Conservation (phyloP, 805 yeast species). For the Candida ficus region DNA sequence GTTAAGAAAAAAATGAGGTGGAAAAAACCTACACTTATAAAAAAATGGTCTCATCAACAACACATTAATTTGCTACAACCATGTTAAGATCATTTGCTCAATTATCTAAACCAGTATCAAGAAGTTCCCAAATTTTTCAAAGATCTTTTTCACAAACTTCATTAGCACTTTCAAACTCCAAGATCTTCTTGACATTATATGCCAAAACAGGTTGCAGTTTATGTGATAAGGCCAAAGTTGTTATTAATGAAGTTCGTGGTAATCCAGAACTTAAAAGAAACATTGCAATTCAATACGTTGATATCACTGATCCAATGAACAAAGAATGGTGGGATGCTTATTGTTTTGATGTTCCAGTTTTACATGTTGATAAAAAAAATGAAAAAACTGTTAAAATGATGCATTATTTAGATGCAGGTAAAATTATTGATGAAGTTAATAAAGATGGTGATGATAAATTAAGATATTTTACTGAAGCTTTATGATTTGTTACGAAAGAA, state of each 20-base stretch:
- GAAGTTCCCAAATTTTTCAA: background rate
- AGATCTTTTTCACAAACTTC: background rate
- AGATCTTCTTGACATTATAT: conserved; percentile 46
- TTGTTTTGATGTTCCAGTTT: conserved; percentile 75
- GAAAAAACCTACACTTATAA: too few species aligned
- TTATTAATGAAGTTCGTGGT: conserved; percentile 39
- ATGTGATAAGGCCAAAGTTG: conserved; percentile 59
- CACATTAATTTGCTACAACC: background rate
- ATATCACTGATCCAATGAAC: conserved; percentile 56
- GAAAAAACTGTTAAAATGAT: conserved; percentile 52
- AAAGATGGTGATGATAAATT: conserved; percentile 2
- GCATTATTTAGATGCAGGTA: conserved; percentile 58
- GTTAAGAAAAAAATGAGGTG: too few species aligned
- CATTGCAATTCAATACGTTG: conserved; percentile 38
- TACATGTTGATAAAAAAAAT: conserved; percentile 55
- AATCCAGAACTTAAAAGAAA: conserved; percentile 22
- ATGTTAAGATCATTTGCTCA: conserved; percentile 1
- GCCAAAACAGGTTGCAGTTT: conserved; percentile 66
- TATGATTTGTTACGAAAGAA: too few species aligned
- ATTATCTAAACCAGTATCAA: background rate
- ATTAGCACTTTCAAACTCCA: background rate
- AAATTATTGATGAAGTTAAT: conserved; percentile 46
- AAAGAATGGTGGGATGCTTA: conserved; percentile 65
- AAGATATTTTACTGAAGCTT: background rate
- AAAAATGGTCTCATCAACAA: background rate